These are phyloP conservation scores for Dothistroma pini DNA, from an alignment of 2,329 filamentous ascomycete species.

Conservation along the genomic window DNA sequence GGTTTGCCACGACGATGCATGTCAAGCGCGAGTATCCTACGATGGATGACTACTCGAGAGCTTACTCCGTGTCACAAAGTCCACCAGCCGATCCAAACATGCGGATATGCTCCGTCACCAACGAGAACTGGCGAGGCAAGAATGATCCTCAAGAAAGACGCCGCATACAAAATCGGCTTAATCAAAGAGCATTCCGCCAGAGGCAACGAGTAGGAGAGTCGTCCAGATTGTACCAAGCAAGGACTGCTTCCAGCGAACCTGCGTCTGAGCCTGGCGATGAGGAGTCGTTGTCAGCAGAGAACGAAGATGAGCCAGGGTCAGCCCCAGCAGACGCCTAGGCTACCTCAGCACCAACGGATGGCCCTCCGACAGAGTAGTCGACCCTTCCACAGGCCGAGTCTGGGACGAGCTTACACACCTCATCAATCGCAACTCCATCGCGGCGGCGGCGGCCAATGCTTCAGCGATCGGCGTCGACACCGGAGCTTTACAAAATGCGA, in stretches of 20 bases:
- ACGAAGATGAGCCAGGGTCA: neutral
- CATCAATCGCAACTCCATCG: constrained; percentile 33
- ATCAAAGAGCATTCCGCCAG: constrained; percentile 33
- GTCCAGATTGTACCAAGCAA: constrained; percentile 23
- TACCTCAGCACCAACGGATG: neutral
- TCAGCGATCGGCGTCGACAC: constrained; percentile 22
- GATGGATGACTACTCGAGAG: constrained; percentile 2
- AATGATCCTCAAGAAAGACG: constrained; percentile 31
- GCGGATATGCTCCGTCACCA: constrained; percentile 15
- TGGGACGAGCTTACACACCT: constrained; percentile 31
- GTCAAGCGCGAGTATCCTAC: constrained; percentile 6
- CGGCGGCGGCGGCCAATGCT: constrained; percentile 27
- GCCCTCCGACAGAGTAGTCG: constrained; percentile 9
- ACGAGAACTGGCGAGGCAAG: constrained; percentile 34
- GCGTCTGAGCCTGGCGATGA: constrained; percentile 10
- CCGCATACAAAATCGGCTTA: constrained; percentile 33
- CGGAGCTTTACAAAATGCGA: constrained; percentile 18
- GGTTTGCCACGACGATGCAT: constrained; percentile 9
- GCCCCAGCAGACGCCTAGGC: constrained; percentile 1
- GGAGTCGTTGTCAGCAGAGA: constrained; percentile 3
- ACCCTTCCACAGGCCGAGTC: constrained; percentile 12
- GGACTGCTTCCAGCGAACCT: constrained; percentile 13
- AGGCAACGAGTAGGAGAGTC: constrained; percentile 29
- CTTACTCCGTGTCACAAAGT: constrained; percentile 5
- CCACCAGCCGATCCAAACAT: constrained; percentile 7